These are phyloP conservation scores for Cyclotella atomus DNA, from an alignment of 108 stramenopile species.

Conservation along the genomic window DNA sequence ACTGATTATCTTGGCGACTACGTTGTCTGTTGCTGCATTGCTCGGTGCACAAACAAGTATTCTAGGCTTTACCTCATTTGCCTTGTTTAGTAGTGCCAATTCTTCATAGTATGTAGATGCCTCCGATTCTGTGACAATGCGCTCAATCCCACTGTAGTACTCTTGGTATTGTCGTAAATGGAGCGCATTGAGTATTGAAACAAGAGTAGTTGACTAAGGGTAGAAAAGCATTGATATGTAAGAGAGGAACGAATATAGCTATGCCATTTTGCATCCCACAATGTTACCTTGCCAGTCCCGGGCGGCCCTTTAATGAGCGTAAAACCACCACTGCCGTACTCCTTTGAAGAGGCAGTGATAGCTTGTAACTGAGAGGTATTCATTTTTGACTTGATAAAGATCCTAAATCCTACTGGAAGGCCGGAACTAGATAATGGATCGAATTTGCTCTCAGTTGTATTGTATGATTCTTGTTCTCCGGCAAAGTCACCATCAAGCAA, in stretches of 20 bases:
- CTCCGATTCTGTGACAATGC: conserved; percentile 41
- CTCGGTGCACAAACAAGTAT: conserved; percentile 86
- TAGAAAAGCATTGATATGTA: not conserved
- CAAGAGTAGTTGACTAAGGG: conserved; percentile 78
- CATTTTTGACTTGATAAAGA: conserved; percentile 41
- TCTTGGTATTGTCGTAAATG: conserved; percentile 60
- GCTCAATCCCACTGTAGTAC: conserved; percentile 52
- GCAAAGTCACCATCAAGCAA: conserved; percentile 18
- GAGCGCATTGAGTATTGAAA: conserved; percentile 75
- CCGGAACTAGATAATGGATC: conserved; percentile 42
- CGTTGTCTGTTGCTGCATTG: conserved; percentile 92
- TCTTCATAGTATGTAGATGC: conserved; percentile 40
- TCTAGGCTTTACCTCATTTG: conserved; percentile 55
- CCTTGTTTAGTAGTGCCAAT: conserved; percentile 47
- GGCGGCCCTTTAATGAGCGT: conserved; percentile 67
- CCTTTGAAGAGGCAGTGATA: conserved; percentile 44
- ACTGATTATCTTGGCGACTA: conserved; percentile 73
- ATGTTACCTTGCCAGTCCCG: conserved; percentile 18
- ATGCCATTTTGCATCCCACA: no score
- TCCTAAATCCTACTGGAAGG: conserved; percentile 51
- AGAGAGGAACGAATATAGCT: no score
- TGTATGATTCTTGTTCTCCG: not conserved
- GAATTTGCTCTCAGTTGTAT: not conserved
- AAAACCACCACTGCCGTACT: conserved; percentile 55
- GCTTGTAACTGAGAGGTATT: conserved; percentile 55